phyloP scores from a whole-genome alignment of 2,329 filamentous ascomycete species.

The Diplodia scrobiculata region DNA sequence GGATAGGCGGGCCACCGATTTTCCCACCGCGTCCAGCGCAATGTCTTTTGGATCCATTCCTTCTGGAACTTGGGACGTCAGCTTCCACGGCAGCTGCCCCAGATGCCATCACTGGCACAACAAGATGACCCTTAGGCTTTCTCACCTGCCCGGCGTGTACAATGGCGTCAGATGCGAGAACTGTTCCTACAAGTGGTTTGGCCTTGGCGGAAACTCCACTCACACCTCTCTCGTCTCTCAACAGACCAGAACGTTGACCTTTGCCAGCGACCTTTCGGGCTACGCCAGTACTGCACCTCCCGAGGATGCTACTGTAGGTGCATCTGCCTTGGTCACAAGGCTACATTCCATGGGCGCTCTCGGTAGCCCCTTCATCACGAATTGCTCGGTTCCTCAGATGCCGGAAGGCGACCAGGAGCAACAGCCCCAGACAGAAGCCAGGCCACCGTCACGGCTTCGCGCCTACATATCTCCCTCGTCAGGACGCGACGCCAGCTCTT shows the following conservation, averaged over 20 bases:
- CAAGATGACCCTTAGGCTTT: constrained; percentile 20
- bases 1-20: neutral
- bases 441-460: neutral
- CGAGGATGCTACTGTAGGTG: neutral
- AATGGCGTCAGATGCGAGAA: constrained; percentile 30
- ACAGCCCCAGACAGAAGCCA: neutral
- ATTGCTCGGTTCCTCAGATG: constrained; percentile 14
- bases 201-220: constrained; percentile 30
- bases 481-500: neutral
- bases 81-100: constrained; percentile 30
- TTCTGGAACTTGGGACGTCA: constrained; percentile 23
- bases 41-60: constrained; percentile 24
- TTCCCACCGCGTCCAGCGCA: constrained; percentile 12
- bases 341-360: constrained; percentile 29
- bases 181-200: constrained; percentile 31
- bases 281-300: neutral
- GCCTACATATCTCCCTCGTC: constrained; percentile 1
- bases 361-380: constrained; percentile 26
- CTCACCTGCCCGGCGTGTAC: constrained; percentile 27
- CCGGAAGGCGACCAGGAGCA: neutral
- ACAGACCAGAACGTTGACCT: constrained; percentile 22
- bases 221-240: constrained; percentile 30
- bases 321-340: constrained; percentile 6
- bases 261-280: constrained; percentile 6
- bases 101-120: constrained; percentile 31